Evolutionary conservation across 2,329 filamentous ascomycete genomes (phyloP), one percentile per base, ranked within the genome.

Genomic region (Ophiostoma sp.): DNA sequence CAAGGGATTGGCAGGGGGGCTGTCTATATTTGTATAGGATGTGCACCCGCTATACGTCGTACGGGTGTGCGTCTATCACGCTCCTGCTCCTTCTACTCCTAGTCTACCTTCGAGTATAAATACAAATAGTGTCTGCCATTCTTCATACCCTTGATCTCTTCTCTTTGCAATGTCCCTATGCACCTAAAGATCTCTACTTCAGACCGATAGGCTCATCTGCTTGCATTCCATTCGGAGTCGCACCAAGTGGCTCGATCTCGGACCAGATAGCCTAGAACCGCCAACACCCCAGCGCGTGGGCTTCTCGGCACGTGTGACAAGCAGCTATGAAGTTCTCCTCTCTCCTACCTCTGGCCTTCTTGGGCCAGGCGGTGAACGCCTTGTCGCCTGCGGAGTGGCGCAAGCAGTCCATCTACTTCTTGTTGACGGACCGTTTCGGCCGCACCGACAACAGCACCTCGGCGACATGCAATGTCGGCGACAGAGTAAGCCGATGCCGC

Each of bases 391-490:
- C 73, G 1, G 73, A 74, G 55, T 86, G 84, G 84, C 84, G 83
- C 73, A 78, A 79, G 40, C 81, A 81, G 68, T 84, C 82, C 62
- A 85, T 87, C 68, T 87, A 87, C 74, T 85, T 86, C 76, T 80
- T 83, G 49, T 75, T 87, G 72, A 85, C 84, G 3, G 84, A 86
- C 73, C 82, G 85, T 1, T 81, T 84, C 69, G 84, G 83, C 4
- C 80, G 80, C 8, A 79, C 76, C 2, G 77, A 79, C 71, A 81
- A 80, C 36, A 79, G 77, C 4, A 80, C 78, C 4, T 80, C 81
- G n/a, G 77, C 75, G 36, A 69, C 76, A 1, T 84, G 83, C 72
- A 77, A 80, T 65, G 72, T 42, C 4, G 41, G 6, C 5, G 9
- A 55, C n/a, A 45, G 68, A 11, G 64, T 52, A 18, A 40, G 60